Base-by-base conservation (phyloP, 768 basidiomycete genomes). In the Pleurotus tuber-regium region DNA sequence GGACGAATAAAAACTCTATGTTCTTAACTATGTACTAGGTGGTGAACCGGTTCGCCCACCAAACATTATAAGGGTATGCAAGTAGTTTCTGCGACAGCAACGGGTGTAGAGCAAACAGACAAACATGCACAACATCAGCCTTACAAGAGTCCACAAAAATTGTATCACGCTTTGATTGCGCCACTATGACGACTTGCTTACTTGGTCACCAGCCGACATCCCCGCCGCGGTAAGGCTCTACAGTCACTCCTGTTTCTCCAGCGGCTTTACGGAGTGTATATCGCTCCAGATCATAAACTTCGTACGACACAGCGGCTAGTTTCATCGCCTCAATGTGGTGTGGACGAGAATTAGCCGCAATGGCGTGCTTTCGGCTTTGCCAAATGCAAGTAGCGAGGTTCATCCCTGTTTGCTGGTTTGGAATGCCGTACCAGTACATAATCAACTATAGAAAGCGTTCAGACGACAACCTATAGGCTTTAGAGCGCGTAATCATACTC, bases 361-460 rank as follows among this genome's bases (percentile, higher is more conserved):
- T 70, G 3, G 95, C 96, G 54, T 93, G 87, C 57, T 79, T 78
- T 4, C 94, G 84, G 35, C 88, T 91, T 69, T 89, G 86, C 95
- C 96, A 98, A 35, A 98, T 87, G 70, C 95, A 98, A 14, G 94
- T 97, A 6, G 95, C 93, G 49, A 97, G 81, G 66, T 98, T 98
- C 69, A 89, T 74, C 1, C 92, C 85, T 0, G 89, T 88, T 30
- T 74, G 64, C 43, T 77, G 77, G 58, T 90, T 71, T 1, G 94
- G 94, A 25, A 86, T 77, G 8, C 94, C 94, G 59, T 93, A 95
- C 95, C 96, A 98, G 66, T 98, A 98, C 64, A 95, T 74, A 46
- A 97, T 79, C 26, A 98, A 73, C 82, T 91, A 52, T 33, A 42
- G 24, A 33, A 16, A 47, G 19, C 28, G 38, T 19, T n/a, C n/a